Percentiles rank a stretch among this genome's conserved stretches.
These are phyloP conservation scores for Populus nigra DNA, from an alignment of 345 rosid species.

Conservation along the genomic window DNA sequence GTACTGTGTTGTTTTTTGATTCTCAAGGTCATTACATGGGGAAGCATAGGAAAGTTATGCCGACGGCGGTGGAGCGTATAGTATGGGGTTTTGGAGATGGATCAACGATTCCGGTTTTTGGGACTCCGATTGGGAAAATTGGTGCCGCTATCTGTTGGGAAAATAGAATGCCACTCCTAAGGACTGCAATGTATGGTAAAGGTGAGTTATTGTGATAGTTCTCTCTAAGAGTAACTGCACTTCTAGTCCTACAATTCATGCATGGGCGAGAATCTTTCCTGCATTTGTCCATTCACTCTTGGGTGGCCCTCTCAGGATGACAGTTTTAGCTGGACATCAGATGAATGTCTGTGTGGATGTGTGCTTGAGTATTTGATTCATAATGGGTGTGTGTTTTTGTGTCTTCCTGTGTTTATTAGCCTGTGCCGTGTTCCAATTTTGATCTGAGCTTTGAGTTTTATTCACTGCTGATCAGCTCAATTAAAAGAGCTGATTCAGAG, in stretches of 20 bases:
- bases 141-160: constrained; percentile 98
- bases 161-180: constrained; percentile 86
- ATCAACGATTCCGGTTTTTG: constrained; percentile 79
- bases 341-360: too few relatives aligned
- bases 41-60: constrained; percentile 91
- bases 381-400: not conserved
- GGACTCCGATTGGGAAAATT: constrained; percentile 75
- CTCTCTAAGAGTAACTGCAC: too few relatives aligned
- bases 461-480: not conserved
- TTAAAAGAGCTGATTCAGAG: not conserved
- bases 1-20: constrained; percentile 76
- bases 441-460: not conserved
- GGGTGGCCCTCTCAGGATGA: not conserved
- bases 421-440: not conserved
- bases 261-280: not conserved
- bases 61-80: constrained; percentile 80
- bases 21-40: constrained; percentile 76
- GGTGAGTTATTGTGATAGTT: constrained; percentile 40
- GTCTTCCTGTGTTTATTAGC: not conserved
- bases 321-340: not conserved
- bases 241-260: too few relatives aligned
- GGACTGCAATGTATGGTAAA: constrained; percentile 92
- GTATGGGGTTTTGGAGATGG: constrained; percentile 98
- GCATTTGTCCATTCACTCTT: too few relatives aligned
- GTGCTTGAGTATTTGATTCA: too few relatives aligned